Conservation (phyloP, 371 early-diverging fungal genomes). For the Mucor saturninus region DNA sequence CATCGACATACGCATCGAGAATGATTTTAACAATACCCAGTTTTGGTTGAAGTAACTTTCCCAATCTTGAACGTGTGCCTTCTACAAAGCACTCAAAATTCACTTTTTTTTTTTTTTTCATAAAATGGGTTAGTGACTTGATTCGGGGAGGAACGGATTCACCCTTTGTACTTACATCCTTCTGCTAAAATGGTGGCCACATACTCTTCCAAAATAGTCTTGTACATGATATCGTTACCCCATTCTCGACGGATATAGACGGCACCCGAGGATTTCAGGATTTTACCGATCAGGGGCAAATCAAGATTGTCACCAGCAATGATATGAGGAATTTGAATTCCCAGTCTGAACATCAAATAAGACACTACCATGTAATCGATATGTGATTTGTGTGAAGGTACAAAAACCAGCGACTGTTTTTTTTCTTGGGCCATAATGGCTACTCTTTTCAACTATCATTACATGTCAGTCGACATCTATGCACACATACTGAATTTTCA, state of each 20-base stretch:
- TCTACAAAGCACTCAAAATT: conserved; percentile 89
- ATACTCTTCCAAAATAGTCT: conserved; percentile 75
- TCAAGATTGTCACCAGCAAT: conserved; percentile 91
- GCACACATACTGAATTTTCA: neutral
- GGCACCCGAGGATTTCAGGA: conserved; percentile 77
- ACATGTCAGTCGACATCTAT: neutral
- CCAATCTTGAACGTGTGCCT: conserved; percentile 82
- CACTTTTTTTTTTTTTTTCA: conserved; percentile 33
- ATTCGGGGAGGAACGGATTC: no score
- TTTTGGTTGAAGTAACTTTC: conserved; percentile 81
- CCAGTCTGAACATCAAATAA: conserved; percentile 83
- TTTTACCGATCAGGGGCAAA: conserved; percentile 75
- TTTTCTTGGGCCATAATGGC: conserved; percentile 72
- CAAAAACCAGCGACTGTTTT: conserved; percentile 75
- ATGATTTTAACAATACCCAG: conserved; percentile 85
- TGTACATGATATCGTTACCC: conserved; percentile 81
- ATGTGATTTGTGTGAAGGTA: conserved; percentile 91
- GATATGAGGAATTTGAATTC: conserved; percentile 87
- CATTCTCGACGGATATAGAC: conserved; percentile 85
- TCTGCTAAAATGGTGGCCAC: conserved; percentile 58
- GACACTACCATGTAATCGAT: conserved; percentile 89
- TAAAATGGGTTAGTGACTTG: neutral
- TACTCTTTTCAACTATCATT: conserved; percentile 58
- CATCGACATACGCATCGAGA: conserved; percentile 71
- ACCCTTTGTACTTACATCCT: conserved; percentile 38